Conservation (phyloP, 2,329 filamentous ascomycete genomes). For the Alternaria arbusti region DNA sequence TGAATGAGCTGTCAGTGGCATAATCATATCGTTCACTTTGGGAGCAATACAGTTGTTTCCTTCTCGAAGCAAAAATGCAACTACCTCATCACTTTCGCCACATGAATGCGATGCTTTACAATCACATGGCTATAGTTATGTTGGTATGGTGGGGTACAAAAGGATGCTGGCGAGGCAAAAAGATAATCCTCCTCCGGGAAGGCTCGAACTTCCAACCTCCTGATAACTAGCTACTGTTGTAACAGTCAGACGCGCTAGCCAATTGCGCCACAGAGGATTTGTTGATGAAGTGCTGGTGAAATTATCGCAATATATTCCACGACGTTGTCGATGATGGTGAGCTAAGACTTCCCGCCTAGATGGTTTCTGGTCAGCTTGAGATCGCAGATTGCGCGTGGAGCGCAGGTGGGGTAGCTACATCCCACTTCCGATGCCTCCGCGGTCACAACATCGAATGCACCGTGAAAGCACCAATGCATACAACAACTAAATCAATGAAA, state of each 20-base stretch:
- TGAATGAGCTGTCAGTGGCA: background rate
- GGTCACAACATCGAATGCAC: fast-evolving
- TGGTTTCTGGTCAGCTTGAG: background rate
- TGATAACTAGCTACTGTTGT: conserved; percentile 44
- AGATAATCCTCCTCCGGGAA: conserved; percentile 27
- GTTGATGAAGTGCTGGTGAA: background rate
- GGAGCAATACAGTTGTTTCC: fast-evolving
- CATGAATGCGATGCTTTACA: background rate
- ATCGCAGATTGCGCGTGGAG: background rate
- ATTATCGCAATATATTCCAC: background rate
- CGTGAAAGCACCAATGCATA: background rate
- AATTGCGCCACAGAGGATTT: conserved; percentile 51
- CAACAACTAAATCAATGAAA: too few species aligned
- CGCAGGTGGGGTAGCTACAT: background rate
- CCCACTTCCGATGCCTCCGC: too few species aligned
- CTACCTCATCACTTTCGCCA: background rate
- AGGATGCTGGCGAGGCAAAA: background rate
- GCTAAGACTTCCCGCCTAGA: too few species aligned
- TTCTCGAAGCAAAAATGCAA: background rate
- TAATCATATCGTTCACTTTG: background rate
- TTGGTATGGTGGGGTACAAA: background rate
- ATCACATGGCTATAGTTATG: background rate
- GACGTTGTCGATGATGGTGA: fast-evolving
- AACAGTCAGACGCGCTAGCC: conserved; percentile 68
- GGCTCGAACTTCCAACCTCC: conserved; percentile 36